Percentiles rank a stretch among this genome's conserved stretches.
Evolutionary conservation across 768 basidiomycete genomes (phyloP).

Genomic region (Termitomyces sp.): DNA sequence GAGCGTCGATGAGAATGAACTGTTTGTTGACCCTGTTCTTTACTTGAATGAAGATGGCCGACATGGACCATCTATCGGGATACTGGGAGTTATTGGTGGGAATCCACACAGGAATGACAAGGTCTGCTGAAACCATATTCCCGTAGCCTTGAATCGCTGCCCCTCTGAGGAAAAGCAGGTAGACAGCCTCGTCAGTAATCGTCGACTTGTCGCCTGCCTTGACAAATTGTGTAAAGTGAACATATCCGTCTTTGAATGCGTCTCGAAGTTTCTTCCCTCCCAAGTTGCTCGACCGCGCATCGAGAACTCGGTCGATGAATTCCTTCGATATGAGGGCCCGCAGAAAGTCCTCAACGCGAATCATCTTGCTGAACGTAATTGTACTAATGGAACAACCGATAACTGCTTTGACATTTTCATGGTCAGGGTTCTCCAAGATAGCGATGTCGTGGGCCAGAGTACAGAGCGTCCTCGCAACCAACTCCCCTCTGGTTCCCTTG

Average conservation of each 20-base stretch:
- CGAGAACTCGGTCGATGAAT: neutral
- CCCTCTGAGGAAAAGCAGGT: neutral
- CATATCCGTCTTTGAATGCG: neutral
- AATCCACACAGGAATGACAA: neutral
- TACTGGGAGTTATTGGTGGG: neutral
- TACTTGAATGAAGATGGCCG: neutral
- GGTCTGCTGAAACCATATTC: neutral
- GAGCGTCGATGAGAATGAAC: neutral
- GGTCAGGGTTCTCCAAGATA: neutral
- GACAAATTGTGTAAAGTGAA: slow-evolving; percentile 3
- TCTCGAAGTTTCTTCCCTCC: neutral
- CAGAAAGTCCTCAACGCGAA: slow-evolving; percentile 3
- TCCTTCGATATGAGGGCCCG: neutral
- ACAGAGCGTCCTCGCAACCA: slow-evolving; percentile 2
- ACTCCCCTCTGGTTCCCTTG: neutral
- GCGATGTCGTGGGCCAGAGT: neutral
- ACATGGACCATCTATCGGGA: neutral
- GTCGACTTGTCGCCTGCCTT: neutral
- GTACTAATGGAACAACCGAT: too few species aligned
- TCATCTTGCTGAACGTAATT: neutral
- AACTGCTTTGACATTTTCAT: too few species aligned
- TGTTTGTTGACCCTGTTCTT: neutral
- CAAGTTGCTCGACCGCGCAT: too few species aligned
- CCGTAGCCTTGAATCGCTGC: neutral
- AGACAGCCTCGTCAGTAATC: neutral